Conservation (phyloP, 257 asterid genomes). For the Mentha longifolia region DNA sequence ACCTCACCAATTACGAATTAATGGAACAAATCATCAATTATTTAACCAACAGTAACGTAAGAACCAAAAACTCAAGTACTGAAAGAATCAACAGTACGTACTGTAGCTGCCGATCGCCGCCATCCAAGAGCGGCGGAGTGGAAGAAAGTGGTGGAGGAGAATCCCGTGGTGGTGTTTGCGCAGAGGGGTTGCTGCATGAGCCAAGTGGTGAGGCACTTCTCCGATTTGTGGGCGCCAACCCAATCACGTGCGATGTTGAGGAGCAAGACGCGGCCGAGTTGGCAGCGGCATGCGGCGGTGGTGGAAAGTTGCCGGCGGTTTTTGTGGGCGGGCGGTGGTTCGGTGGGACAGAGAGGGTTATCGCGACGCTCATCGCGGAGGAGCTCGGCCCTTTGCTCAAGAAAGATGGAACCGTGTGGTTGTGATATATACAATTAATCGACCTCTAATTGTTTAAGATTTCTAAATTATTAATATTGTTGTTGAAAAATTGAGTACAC, state of each 20-base stretch:
- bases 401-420: conserved; percentile 72
- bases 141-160: conserved; percentile 34
- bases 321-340: conserved; percentile 67
- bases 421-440: conserved; percentile 36
- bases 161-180: conserved; percentile 25
- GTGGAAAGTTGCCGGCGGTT: conserved; percentile 45
- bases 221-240: conserved; percentile 54
- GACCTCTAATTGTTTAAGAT: no score
- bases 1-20: no score
- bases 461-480: no score
- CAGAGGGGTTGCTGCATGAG: conserved; percentile 34
- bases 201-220: conserved; percentile 48
- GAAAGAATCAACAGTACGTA: no score
- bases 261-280: conserved; percentile 42
- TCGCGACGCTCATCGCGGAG: conserved; percentile 60
- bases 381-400: conserved; percentile 60
- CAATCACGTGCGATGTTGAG: conserved; percentile 49
- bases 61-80: no score
- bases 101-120: no score
- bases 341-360: conserved; percentile 68
- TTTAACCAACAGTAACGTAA: no score
- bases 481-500: no score
- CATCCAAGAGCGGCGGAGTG: not conserved
- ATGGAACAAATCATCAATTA: no score
- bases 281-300: conserved; percentile 10